Percentiles rank a stretch among this genome's conserved stretches.
Conservation (phyloP, 2,329 filamentous ascomycete genomes). For the Neospermospora avenae region DNA sequence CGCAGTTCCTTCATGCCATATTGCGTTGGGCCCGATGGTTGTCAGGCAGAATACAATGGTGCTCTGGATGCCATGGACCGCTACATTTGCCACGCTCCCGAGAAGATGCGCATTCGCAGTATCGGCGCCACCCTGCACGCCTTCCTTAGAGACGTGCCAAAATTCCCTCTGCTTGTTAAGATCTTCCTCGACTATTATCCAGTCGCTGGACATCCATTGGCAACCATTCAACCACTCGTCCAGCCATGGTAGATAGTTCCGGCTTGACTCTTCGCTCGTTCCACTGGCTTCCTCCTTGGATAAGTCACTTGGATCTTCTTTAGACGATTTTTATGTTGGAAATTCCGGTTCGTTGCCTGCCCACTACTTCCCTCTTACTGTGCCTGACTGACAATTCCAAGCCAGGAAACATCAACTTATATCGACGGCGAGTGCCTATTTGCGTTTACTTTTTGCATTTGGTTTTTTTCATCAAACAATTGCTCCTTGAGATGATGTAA, state of each 20-base stretch:
- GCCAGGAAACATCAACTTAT: neutral
- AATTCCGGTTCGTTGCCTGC: neutral
- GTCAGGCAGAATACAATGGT: neutral
- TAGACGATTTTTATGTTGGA: conserved; percentile 2
- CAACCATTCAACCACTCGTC: neutral
- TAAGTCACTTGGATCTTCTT: neutral
- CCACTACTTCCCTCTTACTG: neutral
- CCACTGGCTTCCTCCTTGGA: conserved; percentile 1
- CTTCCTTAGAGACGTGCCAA: neutral
- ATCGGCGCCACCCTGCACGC: neutral
- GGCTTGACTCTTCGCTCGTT: neutral
- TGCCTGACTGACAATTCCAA: neutral
- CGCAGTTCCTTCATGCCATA: neutral
- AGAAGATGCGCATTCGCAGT: neutral
- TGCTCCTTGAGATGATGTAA: neutral
- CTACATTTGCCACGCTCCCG: neutral
- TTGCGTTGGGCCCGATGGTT: neutral
- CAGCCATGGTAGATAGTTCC: neutral
- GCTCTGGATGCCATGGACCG: neutral
- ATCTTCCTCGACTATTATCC: neutral
- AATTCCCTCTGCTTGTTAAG: neutral
- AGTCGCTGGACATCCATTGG: neutral
- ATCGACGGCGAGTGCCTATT: neutral
- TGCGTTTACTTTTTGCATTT: neutral
- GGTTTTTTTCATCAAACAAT: neutral